Percentiles rank a stretch among this genome's conserved stretches.
phyloP scores from a whole-genome alignment of 768 basidiomycete genomes.

The Rhodotorula graminis region DNA sequence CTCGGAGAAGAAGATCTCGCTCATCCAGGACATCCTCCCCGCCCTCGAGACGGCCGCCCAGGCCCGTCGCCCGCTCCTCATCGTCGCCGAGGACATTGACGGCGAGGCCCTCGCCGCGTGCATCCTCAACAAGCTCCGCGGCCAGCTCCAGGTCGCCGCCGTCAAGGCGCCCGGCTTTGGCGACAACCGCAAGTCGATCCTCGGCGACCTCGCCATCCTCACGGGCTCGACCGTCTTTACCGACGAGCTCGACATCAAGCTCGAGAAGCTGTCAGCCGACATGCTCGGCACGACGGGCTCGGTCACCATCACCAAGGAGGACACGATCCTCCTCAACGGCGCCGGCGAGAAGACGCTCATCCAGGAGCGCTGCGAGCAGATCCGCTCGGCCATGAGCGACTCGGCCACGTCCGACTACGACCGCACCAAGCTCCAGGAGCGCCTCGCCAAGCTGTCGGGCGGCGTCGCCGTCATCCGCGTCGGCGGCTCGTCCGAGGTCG shows the following conservation, averaged over 20 bases:
- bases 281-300: conserved; percentile 85
- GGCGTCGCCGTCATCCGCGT: conserved; percentile 99
- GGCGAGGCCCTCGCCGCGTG: conserved; percentile 96
- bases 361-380: conserved; percentile 90
- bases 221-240: conserved; percentile 98
- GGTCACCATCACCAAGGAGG: conserved; percentile 94
- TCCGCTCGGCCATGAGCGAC: conserved; percentile 76
- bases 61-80: conserved; percentile 80
- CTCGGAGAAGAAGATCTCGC: conserved; percentile 95
- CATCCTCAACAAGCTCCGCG: conserved; percentile 98
- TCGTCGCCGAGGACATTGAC: conserved; percentile 96
- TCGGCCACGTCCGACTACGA: conserved; percentile 86
- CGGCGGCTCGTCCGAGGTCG: conserved; percentile 86
- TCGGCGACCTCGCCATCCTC: conserved; percentile 93
- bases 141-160: conserved; percentile 86
- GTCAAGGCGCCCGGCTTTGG: conserved; percentile 98
- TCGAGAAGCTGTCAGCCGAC: conserved; percentile 81
- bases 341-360: conserved; percentile 85
- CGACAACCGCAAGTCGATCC: conserved; percentile 97
- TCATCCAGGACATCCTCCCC: conserved; percentile 90
- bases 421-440: conserved; percentile 89
- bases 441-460: conserved; percentile 89
- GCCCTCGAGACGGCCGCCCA: conserved; percentile 60
- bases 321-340: conserved; percentile 93
- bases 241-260: conserved; percentile 92